A percentile compares a stretch with the other conserved stretches of the same genome.
These are phyloP conservation scores for Osmanthus fragrans DNA, from an alignment of 257 asterid genomes.

Conservation along the genomic window DNA sequence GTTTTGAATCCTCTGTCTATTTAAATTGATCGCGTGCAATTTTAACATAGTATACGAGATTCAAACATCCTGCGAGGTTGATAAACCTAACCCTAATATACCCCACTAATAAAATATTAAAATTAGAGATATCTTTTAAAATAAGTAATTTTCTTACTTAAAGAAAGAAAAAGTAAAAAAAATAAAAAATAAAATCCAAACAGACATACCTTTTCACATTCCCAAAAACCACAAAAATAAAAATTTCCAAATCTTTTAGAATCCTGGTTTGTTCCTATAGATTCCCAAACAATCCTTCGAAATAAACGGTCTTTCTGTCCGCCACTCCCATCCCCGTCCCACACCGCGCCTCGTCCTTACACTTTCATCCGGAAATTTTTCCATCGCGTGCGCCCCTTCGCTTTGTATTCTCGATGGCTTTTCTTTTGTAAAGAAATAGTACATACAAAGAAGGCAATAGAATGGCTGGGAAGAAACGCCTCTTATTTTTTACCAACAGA, in stretches of 20 bases:
- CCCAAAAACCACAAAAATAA: background rate
- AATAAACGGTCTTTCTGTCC: background rate
- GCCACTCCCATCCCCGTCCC: background rate
- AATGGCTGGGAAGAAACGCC: conserved; percentile 19
- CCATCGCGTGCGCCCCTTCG: conserved; percentile 27
- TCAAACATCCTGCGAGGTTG: too few species aligned
- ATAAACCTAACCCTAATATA: too few species aligned
- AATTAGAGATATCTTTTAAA: too few species aligned
- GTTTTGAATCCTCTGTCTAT: too few species aligned
- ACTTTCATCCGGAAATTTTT: conserved; percentile 36
- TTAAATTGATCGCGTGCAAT: too few species aligned
- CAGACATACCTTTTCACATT: background rate
- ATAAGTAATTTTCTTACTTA: background rate
- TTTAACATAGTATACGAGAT: too few species aligned
- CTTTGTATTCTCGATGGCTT: conserved; percentile 32
- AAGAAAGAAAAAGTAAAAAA: background rate
- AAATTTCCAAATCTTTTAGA: background rate
- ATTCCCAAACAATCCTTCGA: background rate
- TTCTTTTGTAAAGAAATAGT: conserved; percentile 10
- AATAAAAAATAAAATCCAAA: too few species aligned
- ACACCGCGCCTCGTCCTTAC: conserved; percentile 22
- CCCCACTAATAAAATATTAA: too few species aligned
- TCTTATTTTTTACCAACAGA: conserved; percentile 38
- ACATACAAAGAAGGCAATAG: conserved; percentile 1
- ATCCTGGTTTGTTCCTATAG: background rate